phyloP scores from a whole-genome alignment of 2,329 filamentous ascomycete genomes.

The Coleophoma eucalyptorum region DNA sequence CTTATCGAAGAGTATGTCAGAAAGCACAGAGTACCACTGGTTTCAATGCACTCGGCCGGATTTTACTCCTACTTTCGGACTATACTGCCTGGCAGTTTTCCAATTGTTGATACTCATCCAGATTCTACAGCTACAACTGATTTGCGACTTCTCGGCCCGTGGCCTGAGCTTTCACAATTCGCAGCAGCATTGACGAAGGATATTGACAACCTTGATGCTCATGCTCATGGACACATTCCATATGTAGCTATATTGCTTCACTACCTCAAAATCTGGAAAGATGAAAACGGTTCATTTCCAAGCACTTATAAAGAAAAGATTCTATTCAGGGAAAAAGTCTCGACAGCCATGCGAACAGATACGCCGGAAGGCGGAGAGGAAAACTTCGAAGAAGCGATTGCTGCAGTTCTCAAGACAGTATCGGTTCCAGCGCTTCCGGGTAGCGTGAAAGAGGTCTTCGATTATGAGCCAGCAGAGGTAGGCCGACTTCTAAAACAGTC shows the following conservation, averaged over 20 bases:
- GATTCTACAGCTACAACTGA: constrained; percentile 83
- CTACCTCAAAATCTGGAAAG: constrained; percentile 78
- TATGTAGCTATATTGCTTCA: constrained; percentile 81
- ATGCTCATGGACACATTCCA: constrained; percentile 89
- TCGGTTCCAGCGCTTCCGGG: constrained; percentile 63
- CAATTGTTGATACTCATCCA: constrained; percentile 93
- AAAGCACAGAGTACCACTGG: constrained; percentile 63
- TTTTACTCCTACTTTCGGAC: constrained; percentile 91
- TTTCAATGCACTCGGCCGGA: constrained; percentile 84
- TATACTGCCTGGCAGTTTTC: constrained; percentile 72
- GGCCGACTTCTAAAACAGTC: constrained; percentile 38
- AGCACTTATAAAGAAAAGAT: constrained; percentile 80
- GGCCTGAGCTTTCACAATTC: constrained; percentile 74
- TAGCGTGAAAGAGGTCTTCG: constrained; percentile 74
- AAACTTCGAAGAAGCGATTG: constrained; percentile 91
- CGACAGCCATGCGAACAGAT: constrained; percentile 61
- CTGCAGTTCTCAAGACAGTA: constrained; percentile 85
- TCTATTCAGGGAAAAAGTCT: constrained; percentile 71
- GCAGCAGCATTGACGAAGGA: constrained; percentile 61
- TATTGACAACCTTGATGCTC: constrained; percentile 66
- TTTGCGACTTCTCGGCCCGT: constrained; percentile 78
- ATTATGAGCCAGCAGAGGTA: constrained; percentile 53
- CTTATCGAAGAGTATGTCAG: constrained; percentile 45
- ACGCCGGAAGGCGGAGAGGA: constrained; percentile 88
- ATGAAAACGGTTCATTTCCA: constrained; percentile 66